Conservation (phyloP, 345 rosid species). For the Citrus glauca region DNA sequence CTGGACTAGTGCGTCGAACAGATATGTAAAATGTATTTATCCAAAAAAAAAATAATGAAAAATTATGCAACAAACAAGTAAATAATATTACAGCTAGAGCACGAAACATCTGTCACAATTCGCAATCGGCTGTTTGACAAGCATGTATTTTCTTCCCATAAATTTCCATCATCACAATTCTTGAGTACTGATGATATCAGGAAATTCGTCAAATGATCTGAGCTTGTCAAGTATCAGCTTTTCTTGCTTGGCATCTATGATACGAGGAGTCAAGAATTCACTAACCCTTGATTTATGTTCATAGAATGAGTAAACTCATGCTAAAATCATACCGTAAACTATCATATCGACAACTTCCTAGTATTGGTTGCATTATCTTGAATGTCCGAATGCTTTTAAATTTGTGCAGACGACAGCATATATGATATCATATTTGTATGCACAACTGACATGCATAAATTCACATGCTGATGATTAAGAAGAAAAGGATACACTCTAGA, state of each 20-base stretch:
- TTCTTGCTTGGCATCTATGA: slow-evolving; percentile 72
- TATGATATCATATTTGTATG: neutral
- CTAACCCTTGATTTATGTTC: neutral
- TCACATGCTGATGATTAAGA: neutral
- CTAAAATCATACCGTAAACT: no score
- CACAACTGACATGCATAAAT: neutral
- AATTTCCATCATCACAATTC: neutral
- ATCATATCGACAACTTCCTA: no score
- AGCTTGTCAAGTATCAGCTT: slow-evolving; percentile 63
- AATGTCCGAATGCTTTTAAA: neutral
- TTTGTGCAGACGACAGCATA: neutral
- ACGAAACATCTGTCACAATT: no score
- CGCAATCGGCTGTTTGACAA: no score
- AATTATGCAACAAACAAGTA: no score
- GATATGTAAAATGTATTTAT: no score
- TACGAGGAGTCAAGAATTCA: slow-evolving; percentile 37
- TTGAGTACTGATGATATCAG: slow-evolving; percentile 9
- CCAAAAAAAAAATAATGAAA: no score
- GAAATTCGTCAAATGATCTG: slow-evolving; percentile 41
- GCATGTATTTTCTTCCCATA: no score
- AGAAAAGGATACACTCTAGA: slow-evolving; percentile 79
- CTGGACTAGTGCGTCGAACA: no score
- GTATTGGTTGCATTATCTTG: no score
- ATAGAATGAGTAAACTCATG: neutral
- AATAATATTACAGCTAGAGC: no score